phyloP scores from a whole-genome alignment of 352 stramenopile species.

The Globisporangium spinosum region DNA sequence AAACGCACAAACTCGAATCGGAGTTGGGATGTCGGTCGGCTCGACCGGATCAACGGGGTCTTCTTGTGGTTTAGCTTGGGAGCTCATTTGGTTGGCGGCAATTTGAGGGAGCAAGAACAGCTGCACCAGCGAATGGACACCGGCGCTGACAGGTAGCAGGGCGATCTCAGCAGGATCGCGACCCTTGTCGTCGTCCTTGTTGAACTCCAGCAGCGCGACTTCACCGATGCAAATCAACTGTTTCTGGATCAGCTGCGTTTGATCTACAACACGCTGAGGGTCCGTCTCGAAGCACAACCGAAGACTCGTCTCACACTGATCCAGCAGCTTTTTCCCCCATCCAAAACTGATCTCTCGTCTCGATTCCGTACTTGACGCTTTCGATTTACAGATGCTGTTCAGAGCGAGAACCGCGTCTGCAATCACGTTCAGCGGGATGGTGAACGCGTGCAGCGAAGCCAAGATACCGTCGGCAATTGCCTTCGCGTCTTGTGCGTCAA shows the following conservation, averaged over 20 bases:
- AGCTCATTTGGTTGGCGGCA: constrained; percentile 18
- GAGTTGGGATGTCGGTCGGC: constrained; percentile 52
- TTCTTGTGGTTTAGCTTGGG: constrained; percentile 18
- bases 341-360: constrained; percentile 55
- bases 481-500: constrained; percentile 71
- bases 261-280: constrained; percentile 43
- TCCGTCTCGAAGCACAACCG: constrained; percentile 57
- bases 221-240: constrained; percentile 81
- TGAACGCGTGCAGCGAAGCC: constrained; percentile 66
- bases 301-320: constrained; percentile 60
- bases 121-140: constrained; percentile 64
- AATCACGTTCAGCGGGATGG: constrained; percentile 78
- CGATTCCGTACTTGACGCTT: constrained; percentile 47
- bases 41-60: constrained; percentile 23
- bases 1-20: constrained; percentile 91
- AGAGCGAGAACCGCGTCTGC: constrained; percentile 65
- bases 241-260: constrained; percentile 65
- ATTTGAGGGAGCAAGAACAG: constrained; percentile 76
- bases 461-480: constrained; percentile 72
- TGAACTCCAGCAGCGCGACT: constrained; percentile 74
- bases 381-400: constrained; percentile 77
- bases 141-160: constrained; percentile 46
- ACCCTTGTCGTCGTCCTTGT: constrained; percentile 68
- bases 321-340: constrained; percentile 64
- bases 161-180: constrained; percentile 34